phyloP scores from a whole-genome alignment of 1,284 basidiomycete genomes.

The Sporisorium scitamineum region DNA sequence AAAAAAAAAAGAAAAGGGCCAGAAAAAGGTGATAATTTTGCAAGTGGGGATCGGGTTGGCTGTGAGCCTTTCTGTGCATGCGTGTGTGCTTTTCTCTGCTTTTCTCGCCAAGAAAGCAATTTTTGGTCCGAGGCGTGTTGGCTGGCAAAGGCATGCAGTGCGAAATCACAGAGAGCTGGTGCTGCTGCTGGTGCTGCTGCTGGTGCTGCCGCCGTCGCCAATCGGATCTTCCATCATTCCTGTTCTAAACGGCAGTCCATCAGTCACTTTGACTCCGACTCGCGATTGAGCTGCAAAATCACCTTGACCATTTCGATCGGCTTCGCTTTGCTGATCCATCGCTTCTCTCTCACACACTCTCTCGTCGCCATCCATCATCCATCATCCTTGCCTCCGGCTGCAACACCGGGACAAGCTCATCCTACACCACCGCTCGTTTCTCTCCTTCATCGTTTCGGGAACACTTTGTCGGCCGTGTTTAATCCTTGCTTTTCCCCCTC shows the following conservation, averaged over 20 bases:
- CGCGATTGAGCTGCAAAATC: conserved; percentile 2
- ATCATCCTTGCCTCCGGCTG: neutral
- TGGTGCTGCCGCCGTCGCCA: neutral
- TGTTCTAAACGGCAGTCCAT: neutral
- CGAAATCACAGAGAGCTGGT: neutral
- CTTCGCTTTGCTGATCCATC: too few species aligned
- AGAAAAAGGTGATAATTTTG: too few species aligned
- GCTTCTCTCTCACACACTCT: too few species aligned
- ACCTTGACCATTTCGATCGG: too few species aligned
- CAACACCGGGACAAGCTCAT: neutral
- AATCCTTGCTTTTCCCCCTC: neutral
- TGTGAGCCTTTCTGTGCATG: neutral
- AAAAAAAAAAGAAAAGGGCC: neutral
- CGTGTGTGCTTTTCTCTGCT: neutral
- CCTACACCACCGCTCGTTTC: neutral
- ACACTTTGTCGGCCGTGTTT: neutral
- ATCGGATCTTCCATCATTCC: conserved; percentile 6
- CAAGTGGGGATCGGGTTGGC: too few species aligned
- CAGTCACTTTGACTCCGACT: neutral
- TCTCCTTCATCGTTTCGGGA: neutral
- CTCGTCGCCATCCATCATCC: conserved; percentile 4
- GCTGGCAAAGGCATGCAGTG: neutral
- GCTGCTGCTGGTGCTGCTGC: neutral
- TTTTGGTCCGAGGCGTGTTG: neutral
- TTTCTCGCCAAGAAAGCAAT: neutral